These are phyloP conservation scores for Colletotrichum caudatum DNA, from an alignment of 2,329 filamentous ascomycete genomes.

Conservation along the genomic window DNA sequence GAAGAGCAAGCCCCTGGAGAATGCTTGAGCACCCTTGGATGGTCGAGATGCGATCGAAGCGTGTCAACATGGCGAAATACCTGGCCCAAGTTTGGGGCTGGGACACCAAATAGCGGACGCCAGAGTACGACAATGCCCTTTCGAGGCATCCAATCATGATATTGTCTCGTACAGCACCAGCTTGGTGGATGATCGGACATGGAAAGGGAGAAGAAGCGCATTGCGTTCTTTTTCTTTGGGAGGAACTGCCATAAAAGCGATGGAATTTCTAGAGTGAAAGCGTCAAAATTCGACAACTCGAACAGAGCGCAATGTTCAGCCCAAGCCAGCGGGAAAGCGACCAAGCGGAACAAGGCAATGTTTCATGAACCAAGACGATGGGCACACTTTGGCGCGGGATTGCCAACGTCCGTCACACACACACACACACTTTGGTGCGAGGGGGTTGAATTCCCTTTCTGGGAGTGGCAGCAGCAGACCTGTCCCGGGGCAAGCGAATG, in stretches of 20 bases:
- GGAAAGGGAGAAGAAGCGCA: conserved; percentile 1
- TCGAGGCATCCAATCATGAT: not conserved
- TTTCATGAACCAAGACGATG: conserved; percentile 15
- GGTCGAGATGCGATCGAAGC: conserved; percentile 93
- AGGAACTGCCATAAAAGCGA: not conserved
- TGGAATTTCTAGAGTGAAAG: not conserved
- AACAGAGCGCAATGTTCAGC: conserved; percentile 5
- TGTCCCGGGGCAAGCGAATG: conserved; percentile 1
- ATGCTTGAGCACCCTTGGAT: conserved; percentile 99
- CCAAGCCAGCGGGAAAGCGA: conserved; percentile 15
- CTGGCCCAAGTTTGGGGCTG: conserved; percentile 97
- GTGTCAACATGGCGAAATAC: conserved; percentile 97
- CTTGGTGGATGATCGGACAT: not conserved
- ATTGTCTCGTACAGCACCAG: not conserved
- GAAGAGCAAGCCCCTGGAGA: conserved; percentile 94
- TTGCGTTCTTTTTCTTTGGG: not conserved
- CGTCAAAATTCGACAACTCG: not conserved
- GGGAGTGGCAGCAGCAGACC: conserved; percentile 1
- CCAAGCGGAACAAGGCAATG: not conserved
- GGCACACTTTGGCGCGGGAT: conserved; percentile 9
- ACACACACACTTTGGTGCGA: not conserved
- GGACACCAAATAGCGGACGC: conserved; percentile 66
- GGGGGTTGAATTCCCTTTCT: conserved; percentile 8
- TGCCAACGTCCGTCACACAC: conserved; percentile 8
- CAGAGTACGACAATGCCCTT: not conserved